Evolutionary conservation across 2,329 filamentous ascomycete species (phyloP), one percentile per base, ranked within the genome.

Genomic region (Rhinocladiella mackenziei): DNA sequence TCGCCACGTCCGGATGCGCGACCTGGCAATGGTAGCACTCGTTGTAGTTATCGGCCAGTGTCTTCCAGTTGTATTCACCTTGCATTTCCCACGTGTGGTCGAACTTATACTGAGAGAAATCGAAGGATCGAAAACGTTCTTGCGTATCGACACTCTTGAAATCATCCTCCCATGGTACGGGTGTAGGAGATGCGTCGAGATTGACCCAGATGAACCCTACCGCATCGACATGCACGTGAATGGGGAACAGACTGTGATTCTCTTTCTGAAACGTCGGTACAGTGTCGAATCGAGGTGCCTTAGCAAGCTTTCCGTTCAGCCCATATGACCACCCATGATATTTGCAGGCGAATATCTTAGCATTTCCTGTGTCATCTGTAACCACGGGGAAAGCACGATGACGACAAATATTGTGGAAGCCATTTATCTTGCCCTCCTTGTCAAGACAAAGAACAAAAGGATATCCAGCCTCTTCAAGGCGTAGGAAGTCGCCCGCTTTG

Each of bases 291-390:
- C 73, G 69, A 0, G 78, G 78, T 1, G 78, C 78, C 58, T 81
- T 81, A 17, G 77, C 72, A 2, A 81, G 67, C 40, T 75, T 74
- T 8, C 78, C 79, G 22, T 68, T 70, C 1, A 78, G 64, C 22
- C 76, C 74, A 49, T 81, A 82, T 2, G 75, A 78, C 78, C 78
- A 82, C 32, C 77, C 77, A 56, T 81, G 78, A 55, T 82, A 82
- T 48, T 74, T 73, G 67, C 78, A 82, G 0, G 73, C 66, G 25
- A 82, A 69, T 26, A 81, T 71, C 52, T 63, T 54, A 6, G 42
- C 30, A 2, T 37, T 32, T 5, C 53, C 55, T 18, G 50, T 23
- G 11, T 51, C 19, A 15, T 29, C 39, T 11, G 39, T 68, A 8
- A 79, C 75, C 4, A 82, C 70, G 0, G 51, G 53, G 56, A 75